Conservation (phyloP, 164 flowering plant species). For the Magnolia kwangsiensis region DNA sequence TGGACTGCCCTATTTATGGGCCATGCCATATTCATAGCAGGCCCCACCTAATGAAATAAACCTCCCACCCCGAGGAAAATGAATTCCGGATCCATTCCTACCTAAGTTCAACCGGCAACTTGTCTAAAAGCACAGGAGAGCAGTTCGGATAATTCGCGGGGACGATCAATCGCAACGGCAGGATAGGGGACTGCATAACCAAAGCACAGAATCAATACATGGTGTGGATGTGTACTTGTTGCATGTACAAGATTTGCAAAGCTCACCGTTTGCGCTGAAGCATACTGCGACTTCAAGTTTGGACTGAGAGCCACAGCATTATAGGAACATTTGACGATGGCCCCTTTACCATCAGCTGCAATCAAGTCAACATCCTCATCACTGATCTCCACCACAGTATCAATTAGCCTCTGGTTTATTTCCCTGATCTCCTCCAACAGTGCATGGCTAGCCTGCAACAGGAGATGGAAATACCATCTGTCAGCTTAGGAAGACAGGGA, state of each 20-base stretch:
- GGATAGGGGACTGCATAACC: conserved; percentile 77
- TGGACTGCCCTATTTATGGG: not conserved
- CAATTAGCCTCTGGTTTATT: conserved; percentile 76
- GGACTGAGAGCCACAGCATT: conserved; percentile 86
- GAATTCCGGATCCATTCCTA: conserved; percentile 16
- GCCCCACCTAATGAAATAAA: not conserved
- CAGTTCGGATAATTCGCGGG: conserved; percentile 81
- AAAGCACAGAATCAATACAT: not conserved
- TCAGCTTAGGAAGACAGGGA: not conserved
- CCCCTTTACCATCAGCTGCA: conserved; percentile 72
- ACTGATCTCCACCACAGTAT: conserved; percentile 73
- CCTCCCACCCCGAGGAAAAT: too few species aligned
- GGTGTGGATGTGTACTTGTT: not conserved
- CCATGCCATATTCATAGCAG: not conserved
- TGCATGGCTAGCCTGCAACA: conserved; percentile 64
- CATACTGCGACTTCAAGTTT: conserved; percentile 64
- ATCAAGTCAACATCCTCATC: conserved; percentile 65
- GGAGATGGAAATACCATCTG: not conserved
- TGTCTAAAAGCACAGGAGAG: conserved; percentile 80
- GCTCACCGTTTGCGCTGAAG: conserved; percentile 70
- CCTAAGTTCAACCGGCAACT: conserved; percentile 80
- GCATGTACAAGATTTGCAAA: not conserved
- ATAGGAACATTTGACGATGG: conserved; percentile 73
- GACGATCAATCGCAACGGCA: conserved; percentile 70
- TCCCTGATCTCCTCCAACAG: conserved; percentile 75